Evolutionary conservation across 2,329 filamentous ascomycete genomes (phyloP).

Genomic region (Ceratocystis destructans): DNA sequence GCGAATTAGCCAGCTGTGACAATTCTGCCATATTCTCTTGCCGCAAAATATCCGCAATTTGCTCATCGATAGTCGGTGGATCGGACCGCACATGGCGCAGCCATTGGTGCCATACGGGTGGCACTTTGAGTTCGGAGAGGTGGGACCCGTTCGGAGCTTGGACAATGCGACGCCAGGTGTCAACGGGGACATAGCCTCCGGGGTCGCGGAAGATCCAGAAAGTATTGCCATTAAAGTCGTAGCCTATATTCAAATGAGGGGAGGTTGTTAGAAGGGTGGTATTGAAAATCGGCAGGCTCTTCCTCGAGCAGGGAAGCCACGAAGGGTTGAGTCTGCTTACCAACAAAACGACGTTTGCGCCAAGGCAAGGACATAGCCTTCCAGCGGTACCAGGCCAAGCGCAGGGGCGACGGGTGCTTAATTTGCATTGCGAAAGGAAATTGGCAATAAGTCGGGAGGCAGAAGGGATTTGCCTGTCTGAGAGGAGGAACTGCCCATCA

Average conservation of each 20-base stretch:
- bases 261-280: not conserved
- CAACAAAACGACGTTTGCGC: slow-evolving; percentile 49
- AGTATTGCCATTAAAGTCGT: slow-evolving; percentile 52
- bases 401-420: slow-evolving; percentile 17
- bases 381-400: slow-evolving; percentile 44
- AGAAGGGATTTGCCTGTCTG: not conserved
- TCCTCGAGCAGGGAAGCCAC: not conserved
- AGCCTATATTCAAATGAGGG: slow-evolving; percentile 31
- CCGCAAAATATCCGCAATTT: slow-evolving; percentile 39
- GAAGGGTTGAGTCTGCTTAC: slow-evolving; percentile 29
- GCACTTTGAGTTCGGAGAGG: slow-evolving; percentile 41
- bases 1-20: slow-evolving; percentile 47
- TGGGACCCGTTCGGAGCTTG: slow-evolving; percentile 42
- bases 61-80: slow-evolving; percentile 44
- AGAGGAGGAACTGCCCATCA: not conserved
- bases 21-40: slow-evolving; percentile 41
- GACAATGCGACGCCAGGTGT: slow-evolving; percentile 48
- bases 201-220: slow-evolving; percentile 53
- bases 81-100: slow-evolving; percentile 44
- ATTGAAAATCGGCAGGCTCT: not conserved
- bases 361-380: slow-evolving; percentile 49
- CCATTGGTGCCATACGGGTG: slow-evolving; percentile 56
- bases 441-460: not conserved
- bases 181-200: slow-evolving; percentile 26
- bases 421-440: slow-evolving; percentile 7